Evolutionary conservation across 345 rosid genomes (phyloP).

Genomic region (Euphorbia lathyris): DNA sequence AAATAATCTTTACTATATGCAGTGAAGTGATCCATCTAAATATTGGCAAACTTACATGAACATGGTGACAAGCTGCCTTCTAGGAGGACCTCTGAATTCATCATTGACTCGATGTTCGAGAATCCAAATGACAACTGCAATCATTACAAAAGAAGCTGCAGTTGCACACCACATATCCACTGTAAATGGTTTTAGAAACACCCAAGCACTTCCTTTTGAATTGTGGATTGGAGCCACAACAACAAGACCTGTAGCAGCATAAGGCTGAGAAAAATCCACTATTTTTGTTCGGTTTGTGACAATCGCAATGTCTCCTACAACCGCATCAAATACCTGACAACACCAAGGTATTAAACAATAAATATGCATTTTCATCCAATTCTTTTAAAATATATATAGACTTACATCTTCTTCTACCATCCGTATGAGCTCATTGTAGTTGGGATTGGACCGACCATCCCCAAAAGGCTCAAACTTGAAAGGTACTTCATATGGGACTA

Average conservation of each 20-base stretch:
- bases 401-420: slow-evolving; percentile 65
- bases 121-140: slow-evolving; percentile 33
- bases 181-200: slow-evolving; percentile 33
- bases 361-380: slow-evolving; percentile 7
- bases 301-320: slow-evolving; percentile 75
- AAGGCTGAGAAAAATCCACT: slow-evolving; percentile 94
- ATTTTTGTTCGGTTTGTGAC: slow-evolving; percentile 71
- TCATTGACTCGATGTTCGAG: slow-evolving; percentile 34
- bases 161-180: slow-evolving; percentile 31
- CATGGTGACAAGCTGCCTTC: slow-evolving; percentile 27
- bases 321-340: slow-evolving; percentile 70
- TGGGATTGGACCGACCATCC: slow-evolving; percentile 67
- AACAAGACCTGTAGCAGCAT: slow-evolving; percentile 29
- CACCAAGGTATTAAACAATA: slow-evolving; percentile 12
- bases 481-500: slow-evolving; percentile 72
- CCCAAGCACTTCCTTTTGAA: slow-evolving; percentile 30
- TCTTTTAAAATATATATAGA: slow-evolving; percentile 12
- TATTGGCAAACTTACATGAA: slow-evolving; percentile 19
- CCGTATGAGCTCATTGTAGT: slow-evolving; percentile 43
- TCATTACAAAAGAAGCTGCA: slow-evolving; percentile 28
- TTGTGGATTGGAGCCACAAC: slow-evolving; percentile 25
- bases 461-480: slow-evolving; percentile 60
- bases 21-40: background rate
- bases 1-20: background rate
- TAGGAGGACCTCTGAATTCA: slow-evolving; percentile 37